Evolutionary conservation across 495 filamentous ascomycete species (phyloP).

Genomic region (Neurospora sp.): DNA sequence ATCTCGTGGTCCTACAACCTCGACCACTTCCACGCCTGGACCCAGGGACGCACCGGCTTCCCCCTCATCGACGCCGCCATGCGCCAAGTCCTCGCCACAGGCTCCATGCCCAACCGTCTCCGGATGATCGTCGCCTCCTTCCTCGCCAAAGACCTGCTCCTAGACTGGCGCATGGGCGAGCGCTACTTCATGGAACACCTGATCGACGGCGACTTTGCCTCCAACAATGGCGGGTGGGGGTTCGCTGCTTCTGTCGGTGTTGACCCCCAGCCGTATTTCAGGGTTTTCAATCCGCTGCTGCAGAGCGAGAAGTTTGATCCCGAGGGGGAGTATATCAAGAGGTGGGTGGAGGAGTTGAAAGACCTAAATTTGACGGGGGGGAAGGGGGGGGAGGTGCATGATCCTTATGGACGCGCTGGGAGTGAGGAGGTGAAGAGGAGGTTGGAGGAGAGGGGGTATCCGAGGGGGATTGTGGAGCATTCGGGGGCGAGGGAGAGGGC

Average conservation of each 20-base stretch:
- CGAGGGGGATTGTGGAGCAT: conserved; percentile 65
- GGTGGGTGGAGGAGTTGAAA: conserved; percentile 61
- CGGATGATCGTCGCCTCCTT: conserved; percentile 87
- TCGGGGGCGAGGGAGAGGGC: conserved; percentile 53
- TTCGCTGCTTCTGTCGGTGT: conserved; percentile 72
- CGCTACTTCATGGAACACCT: conserved; percentile 80
- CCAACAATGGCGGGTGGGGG: conserved; percentile 89
- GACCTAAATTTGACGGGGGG: conserved; percentile 38
- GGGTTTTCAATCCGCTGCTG: conserved; percentile 78
- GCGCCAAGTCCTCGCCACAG: conserved; percentile 62
- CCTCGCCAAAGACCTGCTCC: conserved; percentile 71
- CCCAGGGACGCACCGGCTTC: conserved; percentile 65
- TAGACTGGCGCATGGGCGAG: conserved; percentile 90
- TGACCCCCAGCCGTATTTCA: conserved; percentile 86
- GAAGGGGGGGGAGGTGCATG: conserved; percentile 44
- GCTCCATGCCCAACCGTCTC: conserved; percentile 84
- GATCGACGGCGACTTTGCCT: conserved; percentile 87
- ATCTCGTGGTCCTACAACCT: conserved; percentile 72
- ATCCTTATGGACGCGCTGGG: conserved; percentile 59
- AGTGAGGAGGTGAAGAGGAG: conserved; percentile 43
- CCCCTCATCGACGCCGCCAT: conserved; percentile 90
- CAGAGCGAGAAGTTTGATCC: conserved; percentile 81
- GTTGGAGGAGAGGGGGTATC: conserved; percentile 62
- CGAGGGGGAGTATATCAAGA: conserved; percentile 56
- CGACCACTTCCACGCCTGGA: conserved; percentile 63